phyloP scores from a whole-genome alignment of 352 stramenopile species.

The Globisporangium solare region DNA sequence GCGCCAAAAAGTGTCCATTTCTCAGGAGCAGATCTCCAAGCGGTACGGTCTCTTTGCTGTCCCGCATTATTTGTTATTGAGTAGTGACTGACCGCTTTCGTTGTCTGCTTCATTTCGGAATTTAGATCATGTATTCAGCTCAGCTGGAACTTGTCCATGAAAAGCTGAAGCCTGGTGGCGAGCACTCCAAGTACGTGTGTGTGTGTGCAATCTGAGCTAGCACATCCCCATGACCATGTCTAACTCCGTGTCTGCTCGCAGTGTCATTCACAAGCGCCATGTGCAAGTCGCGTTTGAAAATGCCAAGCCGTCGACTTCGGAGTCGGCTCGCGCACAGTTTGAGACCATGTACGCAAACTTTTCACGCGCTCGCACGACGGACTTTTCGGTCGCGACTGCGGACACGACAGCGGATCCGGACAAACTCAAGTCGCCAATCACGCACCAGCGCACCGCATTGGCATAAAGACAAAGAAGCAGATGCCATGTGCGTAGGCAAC shows the following conservation, averaged over 20 bases:
- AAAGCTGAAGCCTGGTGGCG: constrained; percentile 69
- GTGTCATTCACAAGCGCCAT: constrained; percentile 48
- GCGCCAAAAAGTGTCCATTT: constrained; percentile 78
- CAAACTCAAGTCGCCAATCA: constrained; percentile 47
- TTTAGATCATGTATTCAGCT: constrained; percentile 90
- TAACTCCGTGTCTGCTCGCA: constrained; percentile 5
- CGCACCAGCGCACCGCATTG: constrained; percentile 66
- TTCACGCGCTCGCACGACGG: constrained; percentile 62
- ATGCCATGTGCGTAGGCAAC: no score
- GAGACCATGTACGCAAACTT: constrained; percentile 69
- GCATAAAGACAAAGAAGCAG: constrained; percentile 21
- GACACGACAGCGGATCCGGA: constrained; percentile 37
- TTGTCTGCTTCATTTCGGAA: not conserved
- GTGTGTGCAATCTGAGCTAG: not conserved
- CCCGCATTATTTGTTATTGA: not conserved
- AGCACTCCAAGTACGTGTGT: constrained; percentile 44
- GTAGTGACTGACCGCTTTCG: not conserved
- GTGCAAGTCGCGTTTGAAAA: constrained; percentile 58
- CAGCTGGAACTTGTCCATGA: constrained; percentile 92
- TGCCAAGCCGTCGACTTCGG: constrained; percentile 68
- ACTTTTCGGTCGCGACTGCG: constrained; percentile 56
- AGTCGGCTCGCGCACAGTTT: constrained; percentile 50
- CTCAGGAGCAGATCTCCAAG: constrained; percentile 92
- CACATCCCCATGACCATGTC: no score
- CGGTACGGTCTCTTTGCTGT: constrained; percentile 38